Conservation (phyloP, 1,284 basidiomycete species). For the Malassezia pachydermatis region DNA sequence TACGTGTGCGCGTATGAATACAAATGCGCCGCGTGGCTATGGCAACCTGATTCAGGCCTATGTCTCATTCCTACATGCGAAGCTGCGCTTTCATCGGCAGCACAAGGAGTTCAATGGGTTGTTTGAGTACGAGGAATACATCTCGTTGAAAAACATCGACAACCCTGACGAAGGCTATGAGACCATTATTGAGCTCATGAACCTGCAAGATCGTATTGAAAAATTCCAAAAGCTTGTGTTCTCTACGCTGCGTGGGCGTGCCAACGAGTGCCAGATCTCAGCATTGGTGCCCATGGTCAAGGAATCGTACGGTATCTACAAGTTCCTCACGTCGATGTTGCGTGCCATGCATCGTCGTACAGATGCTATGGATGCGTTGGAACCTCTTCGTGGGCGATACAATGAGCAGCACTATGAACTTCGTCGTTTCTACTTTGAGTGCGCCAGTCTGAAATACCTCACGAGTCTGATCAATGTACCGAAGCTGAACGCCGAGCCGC, state of each 20-base stretch:
- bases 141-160: conserved; percentile 48
- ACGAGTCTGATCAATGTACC: conserved; percentile 48
- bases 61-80: conserved; percentile 43
- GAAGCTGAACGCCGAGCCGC: conserved; percentile 46
- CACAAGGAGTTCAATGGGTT: conserved; percentile 48
- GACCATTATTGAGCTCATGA: conserved; percentile 48
- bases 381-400: conserved; percentile 45
- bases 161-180: conserved; percentile 48
- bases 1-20: conserved; percentile 40
- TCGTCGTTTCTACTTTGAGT: conserved; percentile 48
- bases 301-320: conserved; percentile 48
- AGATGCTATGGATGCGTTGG: conserved; percentile 44
- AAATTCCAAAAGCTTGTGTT: conserved; percentile 47
- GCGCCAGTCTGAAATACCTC: conserved; percentile 46
- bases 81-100: conserved; percentile 46
- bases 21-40: conserved; percentile 33
- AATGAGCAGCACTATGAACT: conserved; percentile 41
- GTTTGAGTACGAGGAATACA: conserved; percentile 48
- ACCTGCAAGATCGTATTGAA: conserved; percentile 47
- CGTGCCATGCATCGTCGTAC: conserved; percentile 47
- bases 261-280: conserved; percentile 47
- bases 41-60: conserved; percentile 43
- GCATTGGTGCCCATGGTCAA: conserved; percentile 46
- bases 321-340: conserved; percentile 48
- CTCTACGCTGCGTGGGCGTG: conserved; percentile 38